phyloP scores from a whole-genome alignment of 371 early-diverging fungal genomes.

The Saksenaea oblongispora region DNA sequence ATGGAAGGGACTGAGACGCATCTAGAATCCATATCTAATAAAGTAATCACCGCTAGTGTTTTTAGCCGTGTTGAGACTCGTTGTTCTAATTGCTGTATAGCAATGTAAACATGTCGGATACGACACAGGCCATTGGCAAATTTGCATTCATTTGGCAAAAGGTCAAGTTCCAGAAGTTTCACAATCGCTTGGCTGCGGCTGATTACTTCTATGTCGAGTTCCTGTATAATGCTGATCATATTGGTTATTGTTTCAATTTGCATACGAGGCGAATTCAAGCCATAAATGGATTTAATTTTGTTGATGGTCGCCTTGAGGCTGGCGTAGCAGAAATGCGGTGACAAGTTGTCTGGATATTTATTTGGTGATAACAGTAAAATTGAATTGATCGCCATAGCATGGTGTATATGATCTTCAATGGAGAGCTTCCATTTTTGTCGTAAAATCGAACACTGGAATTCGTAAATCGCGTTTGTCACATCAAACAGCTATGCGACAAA shows the following conservation, averaged over 20 bases:
- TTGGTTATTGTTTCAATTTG: background rate
- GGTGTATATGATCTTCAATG: conserved; percentile 7
- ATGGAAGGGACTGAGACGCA: no score
- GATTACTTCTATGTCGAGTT: conserved; percentile 6
- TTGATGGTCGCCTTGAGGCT: conserved; percentile 6
- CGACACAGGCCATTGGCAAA: conserved; percentile 13
- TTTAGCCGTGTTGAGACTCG: no score
- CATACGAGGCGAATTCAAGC: background rate
- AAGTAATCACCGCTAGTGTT: no score
- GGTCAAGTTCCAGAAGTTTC: conserved; percentile 10
- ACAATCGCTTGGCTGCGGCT: conserved; percentile 6
- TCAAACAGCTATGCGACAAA: conserved; percentile 7
- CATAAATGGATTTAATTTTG: conserved; percentile 8
- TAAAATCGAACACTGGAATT: conserved; percentile 7
- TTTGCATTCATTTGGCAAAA: conserved; percentile 12
- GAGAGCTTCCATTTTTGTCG: conserved; percentile 3
- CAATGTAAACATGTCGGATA: no score
- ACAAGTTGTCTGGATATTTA: conserved; percentile 13
- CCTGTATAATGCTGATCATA: conserved; percentile 11
- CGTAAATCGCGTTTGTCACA: conserved; percentile 12
- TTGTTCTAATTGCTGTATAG: no score
- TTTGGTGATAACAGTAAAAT: conserved; percentile 18
- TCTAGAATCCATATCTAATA: no score
- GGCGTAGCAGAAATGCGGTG: conserved; percentile 10
- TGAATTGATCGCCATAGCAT: conserved; percentile 15